Conservation (phyloP, 805 yeast genomes). For the Metschnikowia lachancei region DNA sequence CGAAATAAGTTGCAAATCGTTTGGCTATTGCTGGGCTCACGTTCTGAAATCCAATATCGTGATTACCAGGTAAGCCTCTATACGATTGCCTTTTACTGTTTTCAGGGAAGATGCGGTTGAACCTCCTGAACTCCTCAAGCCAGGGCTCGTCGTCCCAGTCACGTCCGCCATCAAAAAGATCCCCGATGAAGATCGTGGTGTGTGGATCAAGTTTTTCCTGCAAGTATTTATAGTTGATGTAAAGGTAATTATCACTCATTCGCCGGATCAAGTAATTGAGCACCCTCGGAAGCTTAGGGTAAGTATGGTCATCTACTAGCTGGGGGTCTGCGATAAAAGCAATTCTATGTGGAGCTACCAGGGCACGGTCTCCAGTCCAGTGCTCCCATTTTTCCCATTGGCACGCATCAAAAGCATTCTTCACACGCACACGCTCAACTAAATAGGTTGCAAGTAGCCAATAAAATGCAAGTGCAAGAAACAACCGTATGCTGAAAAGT, state of each 20-base stretch:
- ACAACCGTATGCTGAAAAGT: background rate
- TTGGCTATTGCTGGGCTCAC: constrained; percentile 54
- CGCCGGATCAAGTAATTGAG: constrained; percentile 55
- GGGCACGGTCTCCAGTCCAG: constrained; percentile 39
- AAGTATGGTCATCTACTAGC: constrained; percentile 82
- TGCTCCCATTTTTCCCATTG: constrained; percentile 67
- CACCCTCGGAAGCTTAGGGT: constrained; percentile 62
- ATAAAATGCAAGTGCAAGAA: constrained; percentile 8
- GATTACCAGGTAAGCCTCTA: constrained; percentile 76
- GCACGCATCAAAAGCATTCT: constrained; percentile 26
- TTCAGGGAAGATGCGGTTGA: constrained; percentile 61
- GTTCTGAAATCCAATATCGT: constrained; percentile 92
- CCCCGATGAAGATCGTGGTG: constrained; percentile 79
- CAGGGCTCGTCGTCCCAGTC: constrained; percentile 72
- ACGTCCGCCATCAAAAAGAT: constrained; percentile 92
- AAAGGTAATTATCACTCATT: constrained; percentile 75
- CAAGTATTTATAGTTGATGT: constrained; percentile 64
- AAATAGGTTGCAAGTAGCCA: constrained; percentile 33
- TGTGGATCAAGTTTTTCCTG: constrained; percentile 67
- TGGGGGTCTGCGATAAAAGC: constrained; percentile 89
- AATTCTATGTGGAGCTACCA: constrained; percentile 44
- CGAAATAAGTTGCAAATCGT: constrained; percentile 72
- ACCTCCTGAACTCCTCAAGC: constrained; percentile 69
- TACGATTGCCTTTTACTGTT: constrained; percentile 42
- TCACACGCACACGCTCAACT: constrained; percentile 32